Conservation (phyloP, 75 land plant genomes). For the Azolla pinnata region DNA sequence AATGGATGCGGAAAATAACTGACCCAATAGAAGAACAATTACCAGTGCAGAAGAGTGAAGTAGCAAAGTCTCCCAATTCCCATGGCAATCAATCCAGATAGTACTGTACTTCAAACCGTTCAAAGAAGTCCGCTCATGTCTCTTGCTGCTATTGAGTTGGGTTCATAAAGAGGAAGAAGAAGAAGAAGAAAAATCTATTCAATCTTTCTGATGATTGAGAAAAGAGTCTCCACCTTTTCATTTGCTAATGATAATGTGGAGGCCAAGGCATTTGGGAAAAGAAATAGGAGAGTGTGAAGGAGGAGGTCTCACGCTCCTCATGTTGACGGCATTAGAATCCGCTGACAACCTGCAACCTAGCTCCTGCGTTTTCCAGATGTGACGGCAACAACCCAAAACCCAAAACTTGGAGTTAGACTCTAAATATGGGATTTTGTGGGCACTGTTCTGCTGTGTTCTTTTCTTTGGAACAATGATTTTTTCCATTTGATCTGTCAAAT, state of each 20-base stretch:
- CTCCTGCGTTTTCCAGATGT: too few relatives aligned
- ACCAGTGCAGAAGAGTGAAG: conserved; percentile 25
- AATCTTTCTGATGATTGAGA: neutral
- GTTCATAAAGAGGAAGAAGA: neutral
- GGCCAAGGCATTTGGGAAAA: neutral
- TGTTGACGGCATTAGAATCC: neutral
- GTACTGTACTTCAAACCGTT: conserved; percentile 22
- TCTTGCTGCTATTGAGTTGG: too few relatives aligned
- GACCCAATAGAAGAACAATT: neutral
- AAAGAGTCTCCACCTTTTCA: neutral
- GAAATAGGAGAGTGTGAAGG: neutral
- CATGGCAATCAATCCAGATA: conserved; percentile 22
- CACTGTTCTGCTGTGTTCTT: too few relatives aligned
- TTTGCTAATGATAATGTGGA: conserved; percentile 2
- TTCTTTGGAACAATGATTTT: too few relatives aligned
- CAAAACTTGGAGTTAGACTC: too few relatives aligned
- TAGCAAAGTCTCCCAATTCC: conserved; percentile 19
- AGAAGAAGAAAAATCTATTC: neutral
- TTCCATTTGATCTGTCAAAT: too few relatives aligned
- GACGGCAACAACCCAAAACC: too few relatives aligned
- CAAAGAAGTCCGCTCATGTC: conserved; percentile 1
- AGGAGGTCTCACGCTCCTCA: neutral
- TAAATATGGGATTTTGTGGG: too few relatives aligned
- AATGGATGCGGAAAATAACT: neutral
- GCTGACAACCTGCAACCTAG: too few relatives aligned